Percentiles rank a stretch among this genome's conserved stretches.
These are phyloP conservation scores for Botrytis sinoallii DNA, from an alignment of 2,329 filamentous ascomycete genomes.

Conservation along the genomic window DNA sequence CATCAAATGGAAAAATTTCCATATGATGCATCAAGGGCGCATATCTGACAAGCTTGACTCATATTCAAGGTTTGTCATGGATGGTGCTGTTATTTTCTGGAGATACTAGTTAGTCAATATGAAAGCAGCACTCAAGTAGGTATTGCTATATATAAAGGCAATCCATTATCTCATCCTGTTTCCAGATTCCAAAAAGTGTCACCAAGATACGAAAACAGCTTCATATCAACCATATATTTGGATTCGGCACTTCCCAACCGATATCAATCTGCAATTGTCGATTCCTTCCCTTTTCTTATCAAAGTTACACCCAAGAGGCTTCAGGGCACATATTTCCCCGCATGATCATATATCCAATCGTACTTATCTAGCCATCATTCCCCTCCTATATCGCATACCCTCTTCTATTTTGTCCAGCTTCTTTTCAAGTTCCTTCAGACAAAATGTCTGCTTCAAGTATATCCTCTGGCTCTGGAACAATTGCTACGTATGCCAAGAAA, in stretches of 20 bases:
- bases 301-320: conserved; percentile 4
- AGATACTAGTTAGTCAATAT: background rate
- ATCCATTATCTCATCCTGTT: background rate
- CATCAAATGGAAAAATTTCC: background rate
- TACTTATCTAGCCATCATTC: background rate
- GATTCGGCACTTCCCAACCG: background rate
- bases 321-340: conserved; percentile 16
- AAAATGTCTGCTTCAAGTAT: conserved; percentile 30
- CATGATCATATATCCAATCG: conserved; percentile 11
- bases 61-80: conserved; percentile 3
- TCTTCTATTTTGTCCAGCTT: conserved; percentile 12
- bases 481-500: conserved; percentile 32
- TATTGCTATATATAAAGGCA: conserved; percentile 4
- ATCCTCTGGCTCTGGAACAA: conserved; percentile 29
- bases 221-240: background rate
- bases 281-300: background rate
- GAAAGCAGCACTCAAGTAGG: background rate
- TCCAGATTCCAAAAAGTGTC: background rate
- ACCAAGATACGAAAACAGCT: background rate
- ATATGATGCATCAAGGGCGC: conserved; percentile 3
- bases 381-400: background rate
- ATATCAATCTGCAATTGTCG: conserved; percentile 21
- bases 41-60: conserved; percentile 14
- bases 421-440: background rate
- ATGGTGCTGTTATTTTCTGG: background rate